These are phyloP conservation scores for Astrephomene gubernaculifera DNA, from an alignment of 139 green algal genomes.

Conservation along the genomic window DNA sequence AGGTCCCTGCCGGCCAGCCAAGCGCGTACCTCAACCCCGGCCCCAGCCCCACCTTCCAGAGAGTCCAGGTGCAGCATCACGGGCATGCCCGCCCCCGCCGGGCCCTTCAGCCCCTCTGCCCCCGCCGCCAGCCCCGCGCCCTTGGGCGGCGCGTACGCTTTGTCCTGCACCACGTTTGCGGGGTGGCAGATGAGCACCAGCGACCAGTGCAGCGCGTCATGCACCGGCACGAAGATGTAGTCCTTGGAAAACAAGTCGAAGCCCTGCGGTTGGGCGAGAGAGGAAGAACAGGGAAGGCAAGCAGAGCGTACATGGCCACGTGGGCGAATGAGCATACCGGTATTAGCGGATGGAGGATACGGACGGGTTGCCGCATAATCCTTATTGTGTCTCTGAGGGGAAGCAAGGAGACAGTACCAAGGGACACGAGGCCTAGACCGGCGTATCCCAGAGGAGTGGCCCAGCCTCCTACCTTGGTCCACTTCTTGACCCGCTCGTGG, in stretches of 20 bases:
- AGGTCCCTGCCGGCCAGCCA: not conserved
- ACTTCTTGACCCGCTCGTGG: constrained; percentile 81
- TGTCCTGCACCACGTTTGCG: not conserved
- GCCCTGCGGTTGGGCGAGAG: constrained; percentile 43
- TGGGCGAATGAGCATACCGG: too few species aligned
- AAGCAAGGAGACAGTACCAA: too few species aligned
- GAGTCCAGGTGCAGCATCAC: constrained; percentile 86
- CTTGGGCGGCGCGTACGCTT: not conserved
- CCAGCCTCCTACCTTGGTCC: constrained; percentile 84
- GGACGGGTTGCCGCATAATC: too few species aligned
- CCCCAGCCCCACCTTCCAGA: constrained; percentile 58
- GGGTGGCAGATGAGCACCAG: constrained; percentile 90
- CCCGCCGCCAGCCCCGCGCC: too few species aligned
- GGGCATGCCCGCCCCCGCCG: not conserved
- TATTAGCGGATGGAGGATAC: too few species aligned
- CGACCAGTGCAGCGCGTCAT: constrained; percentile 92
- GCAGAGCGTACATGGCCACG: too few species aligned
- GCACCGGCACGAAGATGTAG: constrained; percentile 93
- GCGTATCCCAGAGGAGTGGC: too few species aligned
- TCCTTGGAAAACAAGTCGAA: constrained; percentile 88
- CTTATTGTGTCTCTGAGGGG: too few species aligned
- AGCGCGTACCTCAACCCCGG: too few species aligned
- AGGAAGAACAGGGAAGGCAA: not conserved
- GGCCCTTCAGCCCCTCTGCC: too few species aligned
- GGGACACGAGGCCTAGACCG: too few species aligned